A percentile compares a stretch with the other conserved stretches of the same genome.
These are phyloP conservation scores for Hymenoscyphus repandus DNA, from an alignment of 2,329 filamentous ascomycete genomes.

Conservation along the genomic window DNA sequence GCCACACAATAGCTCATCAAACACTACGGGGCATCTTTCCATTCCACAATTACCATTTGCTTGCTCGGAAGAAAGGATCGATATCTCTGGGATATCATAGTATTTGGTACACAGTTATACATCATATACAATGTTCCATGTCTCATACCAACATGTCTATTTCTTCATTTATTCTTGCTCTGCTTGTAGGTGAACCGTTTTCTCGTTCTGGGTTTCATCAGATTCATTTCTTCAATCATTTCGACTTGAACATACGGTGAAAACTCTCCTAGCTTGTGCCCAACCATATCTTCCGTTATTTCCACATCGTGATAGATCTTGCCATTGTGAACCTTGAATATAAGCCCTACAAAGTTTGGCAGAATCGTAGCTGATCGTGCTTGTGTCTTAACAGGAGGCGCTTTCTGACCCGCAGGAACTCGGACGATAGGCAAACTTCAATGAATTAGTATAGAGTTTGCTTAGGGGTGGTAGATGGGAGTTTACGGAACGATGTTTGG, in stretches of 20 bases:
- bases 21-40: too few species aligned
- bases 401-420: slow-evolving; percentile 44
- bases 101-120: not conserved
- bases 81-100: not conserved
- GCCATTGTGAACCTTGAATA: slow-evolving; percentile 69
- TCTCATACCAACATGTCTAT: not conserved
- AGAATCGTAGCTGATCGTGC: slow-evolving; percentile 67
- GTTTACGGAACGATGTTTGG: slow-evolving; percentile 66
- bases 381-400: slow-evolving; percentile 63
- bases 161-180: slow-evolving; percentile 56
- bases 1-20: too few species aligned
- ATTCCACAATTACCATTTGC: too few species aligned
- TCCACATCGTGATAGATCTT: slow-evolving; percentile 64
- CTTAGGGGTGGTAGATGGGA: slow-evolving; percentile 31
- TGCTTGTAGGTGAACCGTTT: slow-evolving; percentile 64
- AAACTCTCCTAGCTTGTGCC: slow-evolving; percentile 70
- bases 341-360: slow-evolving; percentile 65
- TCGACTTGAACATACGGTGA: slow-evolving; percentile 48
- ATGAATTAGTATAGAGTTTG: slow-evolving; percentile 23
- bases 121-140: not conserved
- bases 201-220: slow-evolving; percentile 48
- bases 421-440: slow-evolving; percentile 47
- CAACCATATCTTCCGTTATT: slow-evolving; percentile 74
- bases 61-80: not conserved
- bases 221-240: not conserved